phyloP scores from a whole-genome alignment of 2,329 filamentous ascomycete genomes.

The Thielaviopsis euricoi region DNA sequence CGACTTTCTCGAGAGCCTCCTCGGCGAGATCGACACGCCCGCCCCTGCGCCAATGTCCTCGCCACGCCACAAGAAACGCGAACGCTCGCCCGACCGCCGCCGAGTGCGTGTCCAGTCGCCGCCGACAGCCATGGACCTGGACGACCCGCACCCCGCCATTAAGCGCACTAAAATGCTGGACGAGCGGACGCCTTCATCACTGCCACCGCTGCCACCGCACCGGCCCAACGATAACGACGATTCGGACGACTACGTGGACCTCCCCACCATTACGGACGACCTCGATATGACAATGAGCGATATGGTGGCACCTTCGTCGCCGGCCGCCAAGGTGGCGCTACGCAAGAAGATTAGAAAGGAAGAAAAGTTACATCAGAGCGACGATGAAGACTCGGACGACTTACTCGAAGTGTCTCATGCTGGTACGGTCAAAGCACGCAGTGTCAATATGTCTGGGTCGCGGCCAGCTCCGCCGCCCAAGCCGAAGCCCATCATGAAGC shows the following conservation, averaged over 20 bases:
- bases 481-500: conserved; percentile 40
- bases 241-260: conserved; percentile 41
- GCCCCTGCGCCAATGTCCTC: conserved; percentile 28
- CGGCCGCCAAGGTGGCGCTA: conserved; percentile 60
- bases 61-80: conserved; percentile 40
- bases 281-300: conserved; percentile 65
- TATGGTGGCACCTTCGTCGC: conserved; percentile 59
- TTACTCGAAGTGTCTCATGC: conserved; percentile 77
- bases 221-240: conserved; percentile 23
- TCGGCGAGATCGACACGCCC: conserved; percentile 79
- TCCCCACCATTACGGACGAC: conserved; percentile 46
- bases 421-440: conserved; percentile 48
- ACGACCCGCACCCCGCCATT: conserved; percentile 31
- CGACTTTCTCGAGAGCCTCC: conserved; percentile 67
- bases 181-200: conserved; percentile 23
- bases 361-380: conserved; percentile 42
- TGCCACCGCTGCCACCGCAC: conserved; percentile 28
- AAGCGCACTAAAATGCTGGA: conserved; percentile 42
- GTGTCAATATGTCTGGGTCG: conserved; percentile 72
- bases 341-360: conserved; percentile 42
- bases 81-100: conserved; percentile 54
- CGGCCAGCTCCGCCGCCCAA: conserved; percentile 58
- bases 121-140: conserved; percentile 26
- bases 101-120: conserved; percentile 72
- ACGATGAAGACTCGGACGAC: conserved; percentile 64